phyloP scores from a whole-genome alignment of 352 stramenopile species.

The Peronospora farinosa region DNA sequence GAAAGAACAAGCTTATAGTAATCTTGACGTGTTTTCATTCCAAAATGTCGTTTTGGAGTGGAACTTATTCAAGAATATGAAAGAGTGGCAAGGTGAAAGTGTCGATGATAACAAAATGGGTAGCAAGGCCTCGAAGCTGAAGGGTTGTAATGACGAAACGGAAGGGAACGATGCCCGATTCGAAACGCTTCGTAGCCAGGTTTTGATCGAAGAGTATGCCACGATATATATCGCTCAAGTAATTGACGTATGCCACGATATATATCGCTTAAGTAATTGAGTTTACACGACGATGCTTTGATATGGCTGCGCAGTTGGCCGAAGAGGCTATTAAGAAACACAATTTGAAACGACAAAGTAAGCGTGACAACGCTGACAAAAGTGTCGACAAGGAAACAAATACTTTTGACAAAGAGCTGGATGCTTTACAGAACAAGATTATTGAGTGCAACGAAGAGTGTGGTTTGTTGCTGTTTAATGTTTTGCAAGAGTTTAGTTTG shows the following conservation, averaged over 20 bases:
- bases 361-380: too few relatives aligned
- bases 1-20: not conserved
- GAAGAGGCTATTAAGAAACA: constrained; percentile 12
- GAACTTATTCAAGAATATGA: constrained; percentile 55
- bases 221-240: constrained; percentile 43
- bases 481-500: constrained; percentile 56
- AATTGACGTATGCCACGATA: too few relatives aligned
- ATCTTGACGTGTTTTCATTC: constrained; percentile 24
- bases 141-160: constrained; percentile 5
- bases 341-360: constrained; percentile 12
- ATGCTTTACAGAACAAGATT: constrained; percentile 29
- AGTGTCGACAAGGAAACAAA: constrained; percentile 11
- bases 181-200: not conserved
- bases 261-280: too few relatives aligned
- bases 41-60: constrained; percentile 33
- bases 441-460: constrained; percentile 70
- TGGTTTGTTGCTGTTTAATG: constrained; percentile 65
- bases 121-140: constrained; percentile 3
- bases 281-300: constrained; percentile 55
- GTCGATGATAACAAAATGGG: constrained; percentile 6
- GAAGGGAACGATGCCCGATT: not conserved
- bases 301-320: constrained; percentile 50
- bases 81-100: constrained; percentile 39
- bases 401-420: constrained; percentile 24
- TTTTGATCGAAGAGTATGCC: constrained; percentile 43